These are phyloP conservation scores for Cinnamomum chago DNA, from an alignment of 164 flowering plant species.

Conservation along the genomic window DNA sequence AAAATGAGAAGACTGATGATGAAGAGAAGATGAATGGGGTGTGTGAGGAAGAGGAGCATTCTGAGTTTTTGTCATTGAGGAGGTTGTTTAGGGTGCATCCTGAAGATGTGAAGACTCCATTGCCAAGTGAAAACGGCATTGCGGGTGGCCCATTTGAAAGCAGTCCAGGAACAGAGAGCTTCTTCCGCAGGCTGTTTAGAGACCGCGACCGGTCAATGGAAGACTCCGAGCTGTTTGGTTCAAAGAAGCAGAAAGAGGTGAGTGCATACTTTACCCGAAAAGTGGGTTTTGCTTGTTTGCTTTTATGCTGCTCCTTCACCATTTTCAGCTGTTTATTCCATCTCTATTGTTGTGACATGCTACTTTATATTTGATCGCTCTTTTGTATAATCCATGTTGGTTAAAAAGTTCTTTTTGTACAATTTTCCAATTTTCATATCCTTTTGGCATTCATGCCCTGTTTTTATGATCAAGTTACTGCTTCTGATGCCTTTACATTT, in stretches of 20 bases:
- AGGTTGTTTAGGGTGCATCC: constrained; percentile 90
- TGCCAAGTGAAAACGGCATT: constrained; percentile 40
- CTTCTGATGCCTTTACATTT: too few species aligned
- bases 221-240: constrained; percentile 88
- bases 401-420: not conserved
- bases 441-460: not conserved
- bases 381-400: not conserved
- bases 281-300: not conserved
- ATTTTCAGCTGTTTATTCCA: not conserved
- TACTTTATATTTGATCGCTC: not conserved
- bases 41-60: constrained; percentile 37
- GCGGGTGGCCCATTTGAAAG: constrained; percentile 50
- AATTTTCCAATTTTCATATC: not conserved
- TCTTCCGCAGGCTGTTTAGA: constrained; percentile 86
- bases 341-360: not conserved
- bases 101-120: constrained; percentile 52
- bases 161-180: constrained; percentile 94
- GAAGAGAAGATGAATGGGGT: constrained; percentile 39
- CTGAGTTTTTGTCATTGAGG: constrained; percentile 76
- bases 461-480: too few species aligned
- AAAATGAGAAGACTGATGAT: constrained; percentile 40
- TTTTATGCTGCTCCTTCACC: not conserved
- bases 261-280: constrained; percentile 14
- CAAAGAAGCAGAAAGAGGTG: constrained; percentile 76
- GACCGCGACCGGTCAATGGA: constrained; percentile 95